Evolutionary conservation across 1,284 basidiomycete genomes (phyloP), one percentile per base, ranked within the genome.

Genomic region (Microbotryum intermedium): DNA sequence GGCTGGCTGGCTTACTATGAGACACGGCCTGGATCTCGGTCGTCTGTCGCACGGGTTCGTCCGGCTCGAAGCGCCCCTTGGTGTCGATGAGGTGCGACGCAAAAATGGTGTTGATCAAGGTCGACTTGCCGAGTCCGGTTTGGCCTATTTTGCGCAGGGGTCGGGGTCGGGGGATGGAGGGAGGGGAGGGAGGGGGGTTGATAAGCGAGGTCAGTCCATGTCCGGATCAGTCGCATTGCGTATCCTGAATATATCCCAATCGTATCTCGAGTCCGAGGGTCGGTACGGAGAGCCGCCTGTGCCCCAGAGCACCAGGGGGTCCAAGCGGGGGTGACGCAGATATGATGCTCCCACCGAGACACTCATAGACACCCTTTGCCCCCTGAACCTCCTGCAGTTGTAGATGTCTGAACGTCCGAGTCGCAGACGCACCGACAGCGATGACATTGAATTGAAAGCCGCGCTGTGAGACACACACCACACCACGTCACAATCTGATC

Each of bases 401-500:
- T 30, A 10, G 18, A 39, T 23, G 45, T 46, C n/a, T n/a, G 52
- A 57, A 55, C 57, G 57, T 45, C 28, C 53, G 55, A n/a, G n/a
- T n/a, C n/a, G n/a, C n/a, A n/a, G n/a, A 83, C 88, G 70, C 71
- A 92, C 91, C 91, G 70, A 87, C 91, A 65, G 90, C 87, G 75
- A 95, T 94, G 67, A 93, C 86, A 75, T 98, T 98, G 84, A 98
- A 97, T 79, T 97, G 92, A 80, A 97, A 95, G 64, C 93, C 93
- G 69, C 91, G 86, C 80, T 95, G 23, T 11, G 26, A n/a, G 42
- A 13, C 23, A n/a, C 3, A 26, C 43, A 20, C 5, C 18, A 20
- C 25, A 11, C n/a, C n/a, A n/a, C n/a, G n/a, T n/a, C n/a, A n/a
- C n/a, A n/a, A n/a, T n/a, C n/a, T n/a, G n/a, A 8, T 21, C 34